phyloP scores from a whole-genome alignment of 345 rosid genomes.

The Geranium rotundifolium region DNA sequence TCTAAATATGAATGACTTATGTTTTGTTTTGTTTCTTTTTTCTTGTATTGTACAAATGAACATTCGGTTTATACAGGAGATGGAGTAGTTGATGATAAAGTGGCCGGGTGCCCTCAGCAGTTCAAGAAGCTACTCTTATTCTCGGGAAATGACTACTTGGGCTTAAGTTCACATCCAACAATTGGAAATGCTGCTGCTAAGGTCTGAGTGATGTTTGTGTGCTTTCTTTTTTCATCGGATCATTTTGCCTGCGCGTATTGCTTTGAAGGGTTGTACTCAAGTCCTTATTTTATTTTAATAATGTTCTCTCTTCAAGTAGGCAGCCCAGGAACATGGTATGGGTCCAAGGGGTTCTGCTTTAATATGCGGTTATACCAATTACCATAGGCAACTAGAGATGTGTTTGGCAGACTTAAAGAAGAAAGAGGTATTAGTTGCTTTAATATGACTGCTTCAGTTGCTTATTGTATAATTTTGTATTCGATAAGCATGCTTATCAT shows the following conservation, averaged over 20 bases:
- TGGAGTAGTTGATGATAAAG: constrained; percentile 16
- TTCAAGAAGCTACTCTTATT: constrained; percentile 67
- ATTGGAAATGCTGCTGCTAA: constrained; percentile 63
- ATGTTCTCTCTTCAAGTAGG: constrained; percentile 31
- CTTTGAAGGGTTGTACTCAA: not conserved
- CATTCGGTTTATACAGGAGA: constrained; percentile 30
- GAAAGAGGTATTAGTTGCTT: constrained; percentile 52
- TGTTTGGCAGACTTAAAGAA: constrained; percentile 78
- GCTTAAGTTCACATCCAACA: constrained; percentile 83
- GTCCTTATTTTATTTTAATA: not conserved
- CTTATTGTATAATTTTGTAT: too few relatives aligned
- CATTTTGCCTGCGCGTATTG: not conserved
- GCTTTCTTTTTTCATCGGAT: not conserved
- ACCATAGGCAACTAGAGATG: constrained; percentile 72
- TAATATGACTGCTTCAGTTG: too few relatives aligned
- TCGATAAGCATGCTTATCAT: too few relatives aligned
- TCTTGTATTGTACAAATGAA: too few relatives aligned
- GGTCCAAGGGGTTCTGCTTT: constrained; percentile 97
- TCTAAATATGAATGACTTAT: too few relatives aligned
- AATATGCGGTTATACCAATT: constrained; percentile 82
- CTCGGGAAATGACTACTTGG: constrained; percentile 96
- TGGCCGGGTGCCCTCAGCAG: constrained; percentile 7
- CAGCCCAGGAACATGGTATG: constrained; percentile 80
- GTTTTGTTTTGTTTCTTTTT: too few relatives aligned
- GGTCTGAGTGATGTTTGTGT: constrained; percentile 30